Base-by-base conservation (phyloP, 2,329 filamentous ascomycete species). In the Anthostomella pinea region DNA sequence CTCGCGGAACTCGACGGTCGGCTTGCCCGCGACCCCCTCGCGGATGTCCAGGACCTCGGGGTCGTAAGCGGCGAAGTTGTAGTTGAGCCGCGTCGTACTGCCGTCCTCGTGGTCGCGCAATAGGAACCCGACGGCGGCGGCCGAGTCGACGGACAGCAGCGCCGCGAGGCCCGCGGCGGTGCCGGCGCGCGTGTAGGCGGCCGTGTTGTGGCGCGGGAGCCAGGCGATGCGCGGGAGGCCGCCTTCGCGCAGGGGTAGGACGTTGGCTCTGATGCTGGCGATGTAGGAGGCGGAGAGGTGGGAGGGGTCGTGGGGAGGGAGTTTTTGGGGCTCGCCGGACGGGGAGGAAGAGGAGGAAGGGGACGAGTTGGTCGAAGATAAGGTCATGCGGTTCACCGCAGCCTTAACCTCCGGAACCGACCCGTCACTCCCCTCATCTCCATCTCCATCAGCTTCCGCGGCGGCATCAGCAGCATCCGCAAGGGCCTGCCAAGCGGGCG, bases 1-100 rank as follows among this genome's bases (percentile, higher is more conserved):
- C 43, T 63, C 59, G 28, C 66, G 63, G 33, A 63, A 61, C 53
- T 69, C 65, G 29, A 69, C 30, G 16, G 41, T 50, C 13, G 36
- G 38, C 33, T 31, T 25, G 17, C 11, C 5, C 13, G 11, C 26
- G 20, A 10, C 15, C 3, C 6, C 4, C 2, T 15, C 15, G 2
- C 3, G 8, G n/a, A 3, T 3, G 5, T 9, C 29, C 1, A 48
- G 23, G 7, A 0, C 16, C 6, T n/a, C 16, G 8, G 35, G 11
- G 18, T 8, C 25, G 43, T 56, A 46, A n/a, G 30, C 16, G 8
- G 13, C 8, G 32, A 59, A 53, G 28, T 51, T 51, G 41, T 58
- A 58, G 35, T 58, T 58, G 13, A 35, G 22, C 3, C 46, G 37
- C 3, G 3, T 3, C 9, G 19, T 18, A 20, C 8, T 10, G 6